phyloP scores from a whole-genome alignment of 2,329 filamentous ascomycete species.

The Chaetomiaceae sp. region DNA sequence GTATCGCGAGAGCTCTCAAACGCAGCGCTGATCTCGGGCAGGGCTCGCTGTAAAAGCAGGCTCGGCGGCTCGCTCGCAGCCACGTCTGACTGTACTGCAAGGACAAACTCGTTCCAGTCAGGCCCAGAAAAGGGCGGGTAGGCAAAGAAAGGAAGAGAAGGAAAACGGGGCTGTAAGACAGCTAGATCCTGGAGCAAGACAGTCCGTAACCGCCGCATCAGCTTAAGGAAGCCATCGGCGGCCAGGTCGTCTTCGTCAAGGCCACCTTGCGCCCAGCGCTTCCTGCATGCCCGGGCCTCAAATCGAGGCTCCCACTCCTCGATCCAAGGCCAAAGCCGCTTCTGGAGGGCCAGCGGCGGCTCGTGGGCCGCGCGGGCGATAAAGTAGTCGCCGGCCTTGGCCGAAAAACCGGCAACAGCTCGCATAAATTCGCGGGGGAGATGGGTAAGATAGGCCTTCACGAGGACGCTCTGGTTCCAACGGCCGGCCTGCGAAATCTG shows the following conservation, averaged over 20 bases:
- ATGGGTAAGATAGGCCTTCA: slow-evolving; percentile 1
- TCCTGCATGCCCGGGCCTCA: background rate
- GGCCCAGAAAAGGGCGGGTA: background rate
- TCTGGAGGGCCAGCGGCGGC: background rate
- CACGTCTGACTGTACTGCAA: background rate
- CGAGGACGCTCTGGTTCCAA: slow-evolving; percentile 7
- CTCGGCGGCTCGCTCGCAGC: background rate
- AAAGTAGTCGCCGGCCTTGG: background rate
- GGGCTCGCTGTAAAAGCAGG: background rate
- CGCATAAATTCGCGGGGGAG: background rate
- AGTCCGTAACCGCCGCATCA: background rate
- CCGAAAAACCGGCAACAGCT: background rate
- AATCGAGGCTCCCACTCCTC: slow-evolving; percentile 10
- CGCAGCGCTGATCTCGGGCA: background rate
- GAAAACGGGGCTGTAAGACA: background rate
- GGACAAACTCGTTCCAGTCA: background rate
- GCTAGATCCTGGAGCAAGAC: background rate
- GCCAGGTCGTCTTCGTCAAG: slow-evolving; percentile 3
- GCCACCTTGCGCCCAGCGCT: slow-evolving; percentile 3
- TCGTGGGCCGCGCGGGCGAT: background rate
- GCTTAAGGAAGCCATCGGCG: background rate
- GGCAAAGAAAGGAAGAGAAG: background rate
- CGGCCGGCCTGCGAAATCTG: slow-evolving; percentile 2
- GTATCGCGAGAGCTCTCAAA: background rate
- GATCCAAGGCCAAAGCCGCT: slow-evolving; percentile 2